Evolutionary conservation across 805 yeast species (phyloP).

Genomic region (Cyberlindnera maritima): DNA sequence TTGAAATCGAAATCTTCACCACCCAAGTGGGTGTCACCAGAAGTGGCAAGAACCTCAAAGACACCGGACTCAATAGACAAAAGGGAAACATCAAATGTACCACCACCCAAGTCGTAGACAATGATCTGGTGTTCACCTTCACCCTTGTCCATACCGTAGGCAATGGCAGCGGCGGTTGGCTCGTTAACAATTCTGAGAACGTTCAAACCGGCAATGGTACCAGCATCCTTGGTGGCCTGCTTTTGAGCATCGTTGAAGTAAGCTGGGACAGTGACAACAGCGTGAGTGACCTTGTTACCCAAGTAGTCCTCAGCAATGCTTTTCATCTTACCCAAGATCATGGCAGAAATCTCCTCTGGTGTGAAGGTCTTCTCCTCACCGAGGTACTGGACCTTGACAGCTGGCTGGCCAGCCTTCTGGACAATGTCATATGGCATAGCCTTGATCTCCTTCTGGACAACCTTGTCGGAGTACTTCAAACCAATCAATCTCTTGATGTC

Average conservation of each 20-base stretch:
- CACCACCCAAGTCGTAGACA: slow-evolving; percentile 96
- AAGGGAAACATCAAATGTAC: slow-evolving; percentile 91
- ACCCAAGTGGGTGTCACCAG: slow-evolving; percentile 97
- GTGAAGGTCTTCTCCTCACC: slow-evolving; percentile 78
- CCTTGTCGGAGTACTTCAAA: slow-evolving; percentile 69
- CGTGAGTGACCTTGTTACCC: slow-evolving; percentile 81
- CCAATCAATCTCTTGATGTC: slow-evolving; percentile 94
- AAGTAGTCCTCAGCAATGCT: slow-evolving; percentile 88
- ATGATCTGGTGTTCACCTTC: slow-evolving; percentile 85
- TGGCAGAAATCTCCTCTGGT: slow-evolving; percentile 91
- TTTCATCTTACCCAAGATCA: slow-evolving; percentile 91
- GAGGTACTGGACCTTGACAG: slow-evolving; percentile 67
- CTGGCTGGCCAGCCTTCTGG: slow-evolving; percentile 78
- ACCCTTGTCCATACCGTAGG: slow-evolving; percentile 85
- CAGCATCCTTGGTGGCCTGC: slow-evolving; percentile 93
- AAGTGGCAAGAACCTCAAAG: slow-evolving; percentile 88
- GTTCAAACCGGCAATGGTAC: slow-evolving; percentile 86
- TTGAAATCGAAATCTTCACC: slow-evolving; percentile 95
- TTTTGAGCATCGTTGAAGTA: slow-evolving; percentile 93
- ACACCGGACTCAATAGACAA: slow-evolving; percentile 89
- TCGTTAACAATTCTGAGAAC: slow-evolving; percentile 87
- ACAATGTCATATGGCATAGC: slow-evolving; percentile 76
- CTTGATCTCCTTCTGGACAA: slow-evolving; percentile 78
- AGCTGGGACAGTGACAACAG: slow-evolving; percentile 92
- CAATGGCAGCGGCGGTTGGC: slow-evolving; percentile 98